phyloP scores from a whole-genome alignment of 2,329 filamentous ascomycete genomes.

The Ceratocystis albifundus region DNA sequence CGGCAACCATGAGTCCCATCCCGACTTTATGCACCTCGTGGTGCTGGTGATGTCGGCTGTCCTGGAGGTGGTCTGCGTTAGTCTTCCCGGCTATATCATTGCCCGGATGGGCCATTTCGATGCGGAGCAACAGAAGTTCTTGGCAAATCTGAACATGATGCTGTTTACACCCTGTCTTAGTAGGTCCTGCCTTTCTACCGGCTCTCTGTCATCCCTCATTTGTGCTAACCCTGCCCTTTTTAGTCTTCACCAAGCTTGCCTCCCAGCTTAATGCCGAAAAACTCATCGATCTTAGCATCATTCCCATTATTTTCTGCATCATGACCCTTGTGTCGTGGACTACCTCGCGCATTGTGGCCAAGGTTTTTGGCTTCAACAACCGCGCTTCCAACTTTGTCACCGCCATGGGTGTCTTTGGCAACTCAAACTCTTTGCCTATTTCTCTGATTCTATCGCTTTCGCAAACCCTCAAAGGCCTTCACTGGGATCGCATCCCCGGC shows the following conservation, averaged over 20 bases:
- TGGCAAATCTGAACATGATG: slow-evolving; percentile 91
- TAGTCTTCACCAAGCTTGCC: slow-evolving; percentile 88
- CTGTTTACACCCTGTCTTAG: slow-evolving; percentile 94
- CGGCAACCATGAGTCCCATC: slow-evolving; percentile 42
- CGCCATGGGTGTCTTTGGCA: slow-evolving; percentile 95
- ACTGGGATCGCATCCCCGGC: slow-evolving; percentile 82
- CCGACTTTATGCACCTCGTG: slow-evolving; percentile 55
- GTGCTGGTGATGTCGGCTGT: slow-evolving; percentile 90
- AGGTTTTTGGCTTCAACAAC: slow-evolving; percentile 68
- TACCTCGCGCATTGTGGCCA: slow-evolving; percentile 59
- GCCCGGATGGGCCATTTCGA: slow-evolving; percentile 87
- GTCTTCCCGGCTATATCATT: slow-evolving; percentile 84
- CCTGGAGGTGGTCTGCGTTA: slow-evolving; percentile 89
- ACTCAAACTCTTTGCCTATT: slow-evolving; percentile 95
- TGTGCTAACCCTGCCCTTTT: neutral
- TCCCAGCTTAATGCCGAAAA: slow-evolving; percentile 89
- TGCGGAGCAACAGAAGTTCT: slow-evolving; percentile 88
- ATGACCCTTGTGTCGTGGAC: slow-evolving; percentile 80
- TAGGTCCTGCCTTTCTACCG: slow-evolving; percentile 36
- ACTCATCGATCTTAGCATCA: slow-evolving; percentile 78
- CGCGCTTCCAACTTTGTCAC: slow-evolving; percentile 87
- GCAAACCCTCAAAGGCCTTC: slow-evolving; percentile 78
- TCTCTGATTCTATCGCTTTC: slow-evolving; percentile 90
- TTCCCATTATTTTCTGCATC: slow-evolving; percentile 83
- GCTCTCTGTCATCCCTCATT: neutral